phyloP scores from a whole-genome alignment of 495 filamentous ascomycete species.

The Penicillium samsonianum region DNA sequence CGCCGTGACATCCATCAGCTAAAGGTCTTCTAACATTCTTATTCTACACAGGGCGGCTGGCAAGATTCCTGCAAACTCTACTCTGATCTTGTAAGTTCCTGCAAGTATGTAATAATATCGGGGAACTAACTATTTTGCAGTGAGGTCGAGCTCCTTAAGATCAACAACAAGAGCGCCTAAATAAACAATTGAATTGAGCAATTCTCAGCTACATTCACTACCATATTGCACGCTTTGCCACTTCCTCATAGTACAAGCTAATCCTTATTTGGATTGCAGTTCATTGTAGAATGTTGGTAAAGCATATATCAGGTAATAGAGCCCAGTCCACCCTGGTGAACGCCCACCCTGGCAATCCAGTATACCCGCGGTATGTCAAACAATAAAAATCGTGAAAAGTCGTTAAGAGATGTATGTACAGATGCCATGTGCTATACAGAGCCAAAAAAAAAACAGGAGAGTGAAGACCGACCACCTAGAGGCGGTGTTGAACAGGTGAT shows the following conservation, averaged over 20 bases:
- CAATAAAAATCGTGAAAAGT: constrained; percentile 7
- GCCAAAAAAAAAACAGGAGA: neutral
- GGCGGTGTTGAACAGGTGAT: constrained; percentile 29
- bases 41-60: constrained; percentile 55
- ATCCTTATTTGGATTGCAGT: neutral
- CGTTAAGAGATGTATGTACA: constrained; percentile 6
- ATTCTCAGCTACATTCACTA: neutral
- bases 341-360: neutral
- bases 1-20: constrained; percentile 1
- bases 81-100: constrained; percentile 53
- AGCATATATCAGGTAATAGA: neutral
- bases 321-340: too few relatives aligned
- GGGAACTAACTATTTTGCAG: constrained; percentile 26
- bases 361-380: neutral
- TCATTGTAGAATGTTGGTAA: neutral
- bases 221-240: neutral
- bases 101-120: neutral
- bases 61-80: constrained; percentile 54
- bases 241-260: neutral
- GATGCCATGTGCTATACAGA: constrained; percentile 2
- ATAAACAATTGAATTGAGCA: neutral
- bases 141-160: constrained; percentile 47
- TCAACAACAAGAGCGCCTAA: constrained; percentile 39
- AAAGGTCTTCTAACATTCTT: constrained; percentile 14
- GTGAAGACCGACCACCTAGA: constrained; percentile 16